Evolutionary conservation across 2,329 filamentous ascomycete species (phyloP).

Genomic region (Talaromyces islandicus): DNA sequence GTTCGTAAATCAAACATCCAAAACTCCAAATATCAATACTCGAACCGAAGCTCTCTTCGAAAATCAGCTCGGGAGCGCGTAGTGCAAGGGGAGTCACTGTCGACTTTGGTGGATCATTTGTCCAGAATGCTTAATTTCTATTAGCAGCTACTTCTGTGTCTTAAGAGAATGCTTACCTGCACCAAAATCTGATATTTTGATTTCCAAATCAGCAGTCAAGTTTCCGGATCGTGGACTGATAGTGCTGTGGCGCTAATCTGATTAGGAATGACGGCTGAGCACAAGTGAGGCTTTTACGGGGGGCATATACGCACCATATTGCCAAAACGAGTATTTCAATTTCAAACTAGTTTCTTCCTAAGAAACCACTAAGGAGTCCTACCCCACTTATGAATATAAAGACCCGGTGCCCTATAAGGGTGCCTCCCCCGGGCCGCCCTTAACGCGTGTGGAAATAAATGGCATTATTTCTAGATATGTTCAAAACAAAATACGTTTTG

Average conservation of each 20-base stretch:
- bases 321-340: too few relatives aligned
- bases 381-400: too few relatives aligned
- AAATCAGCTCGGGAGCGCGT: conserved; percentile 23
- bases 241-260: conserved; percentile 3
- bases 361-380: too few relatives aligned
- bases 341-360: too few relatives aligned
- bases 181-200: not conserved
- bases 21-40: conserved; percentile 27
- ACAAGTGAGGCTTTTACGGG: too few relatives aligned
- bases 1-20: conserved; percentile 26
- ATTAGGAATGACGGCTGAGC: too few relatives aligned
- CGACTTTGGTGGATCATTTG: conserved; percentile 16
- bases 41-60: conserved; percentile 16
- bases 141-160: not conserved
- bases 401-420: too few relatives aligned
- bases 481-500: too few relatives aligned
- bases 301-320: not conserved
- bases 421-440: too few relatives aligned
- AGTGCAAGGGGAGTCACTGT: conserved; percentile 20
- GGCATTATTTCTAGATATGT: too few relatives aligned
- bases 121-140: not conserved
- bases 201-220: not conserved
- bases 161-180: not conserved
- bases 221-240: conserved; percentile 3
- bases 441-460: too few relatives aligned